These are phyloP conservation scores for Albugo candida DNA, from an alignment of 352 stramenopile species.

Conservation along the genomic window DNA sequence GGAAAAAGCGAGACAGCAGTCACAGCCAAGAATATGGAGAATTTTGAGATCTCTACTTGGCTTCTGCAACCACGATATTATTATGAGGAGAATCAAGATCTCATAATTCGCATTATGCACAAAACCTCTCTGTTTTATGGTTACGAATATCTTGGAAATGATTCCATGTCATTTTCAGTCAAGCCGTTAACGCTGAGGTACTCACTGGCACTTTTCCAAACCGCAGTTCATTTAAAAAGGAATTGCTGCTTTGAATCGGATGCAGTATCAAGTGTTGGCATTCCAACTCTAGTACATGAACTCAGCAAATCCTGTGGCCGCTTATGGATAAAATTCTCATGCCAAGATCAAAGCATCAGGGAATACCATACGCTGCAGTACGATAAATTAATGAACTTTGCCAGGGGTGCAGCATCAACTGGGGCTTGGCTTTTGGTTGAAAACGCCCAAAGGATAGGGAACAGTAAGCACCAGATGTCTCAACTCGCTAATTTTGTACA, in stretches of 20 bases:
- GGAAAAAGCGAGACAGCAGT: background rate
- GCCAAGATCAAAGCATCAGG: conserved; percentile 6
- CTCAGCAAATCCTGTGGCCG: conserved; percentile 28
- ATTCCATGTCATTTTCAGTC: conserved; percentile 15
- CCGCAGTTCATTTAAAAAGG: conserved; percentile 15
- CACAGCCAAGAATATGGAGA: background rate
- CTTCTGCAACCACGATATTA: conserved; percentile 40
- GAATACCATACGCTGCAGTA: conserved; percentile 5
- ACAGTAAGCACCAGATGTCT: conserved; percentile 2
- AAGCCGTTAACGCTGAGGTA: conserved; percentile 40
- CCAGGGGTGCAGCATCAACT: conserved; percentile 27
- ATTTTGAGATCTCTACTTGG: conserved; percentile 20
- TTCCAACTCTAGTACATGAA: conserved; percentile 19
- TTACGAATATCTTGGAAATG: conserved; percentile 51
- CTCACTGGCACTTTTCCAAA: conserved; percentile 27
- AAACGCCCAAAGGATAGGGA: conserved; percentile 14
- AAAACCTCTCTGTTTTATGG: conserved; percentile 32
- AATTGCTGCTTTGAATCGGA: conserved; percentile 20
- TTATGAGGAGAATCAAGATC: conserved; percentile 31
- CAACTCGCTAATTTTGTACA: conserved; percentile 8
- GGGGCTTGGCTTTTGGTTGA: conserved; percentile 34
- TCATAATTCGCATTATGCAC: conserved; percentile 18
- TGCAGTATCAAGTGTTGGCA: conserved; percentile 14
- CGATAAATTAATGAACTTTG: conserved; percentile 16
- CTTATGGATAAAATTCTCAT: conserved; percentile 21